Evolutionary conservation across 2,329 filamentous ascomycete genomes (phyloP), one percentile per base, ranked within the genome.

Genomic region (Hymenoscyphus infarciens): DNA sequence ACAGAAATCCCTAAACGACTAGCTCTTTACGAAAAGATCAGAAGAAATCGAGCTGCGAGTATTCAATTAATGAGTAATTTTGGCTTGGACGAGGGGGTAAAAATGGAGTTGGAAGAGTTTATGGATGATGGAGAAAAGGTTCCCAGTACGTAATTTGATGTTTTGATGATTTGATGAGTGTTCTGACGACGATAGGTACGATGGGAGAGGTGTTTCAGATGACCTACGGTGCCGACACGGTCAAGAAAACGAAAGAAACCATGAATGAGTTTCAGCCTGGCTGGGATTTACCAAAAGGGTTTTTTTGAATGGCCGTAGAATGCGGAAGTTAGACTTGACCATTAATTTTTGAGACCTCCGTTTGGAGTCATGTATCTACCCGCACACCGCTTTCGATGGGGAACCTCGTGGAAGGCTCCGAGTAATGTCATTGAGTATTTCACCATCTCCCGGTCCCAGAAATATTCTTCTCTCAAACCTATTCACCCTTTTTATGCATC

Each of bases 21-120:
- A 6, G 58, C 38, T 11, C 29, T 74, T 3, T 80, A 70, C 57
- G 72, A 76, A 52, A 66, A 67, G 39, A 70, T 73, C 31, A 65
- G 74, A n/a, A 67, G 65, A 19, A 70, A 70, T 55, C 64, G 75
- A 11, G 72, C 75, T 1, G 74, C 73, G 15, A 72, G 68, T 1
- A 74, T 78, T n/a, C 76, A 78, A 60, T 71, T 78, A 38, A 66
- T 78, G 49, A 75, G 74, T 54, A 75, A 77, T 54, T 60, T 60
- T 58, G 61, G 61, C 1, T 60, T 27, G 7, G 61, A 60, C 13
- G 61, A 63, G 61, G 65, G 72, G 67, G n/a, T 29, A 3, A 27
- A 49, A 4, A 29, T 19, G 5, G 61, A 57, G n/a, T 15, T 65
- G 53, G 55, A 39, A 19, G 54, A 58, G 33, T 60, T 59, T 66